phyloP scores from a whole-genome alignment of 768 basidiomycete species.

The Boletus huronensis region DNA sequence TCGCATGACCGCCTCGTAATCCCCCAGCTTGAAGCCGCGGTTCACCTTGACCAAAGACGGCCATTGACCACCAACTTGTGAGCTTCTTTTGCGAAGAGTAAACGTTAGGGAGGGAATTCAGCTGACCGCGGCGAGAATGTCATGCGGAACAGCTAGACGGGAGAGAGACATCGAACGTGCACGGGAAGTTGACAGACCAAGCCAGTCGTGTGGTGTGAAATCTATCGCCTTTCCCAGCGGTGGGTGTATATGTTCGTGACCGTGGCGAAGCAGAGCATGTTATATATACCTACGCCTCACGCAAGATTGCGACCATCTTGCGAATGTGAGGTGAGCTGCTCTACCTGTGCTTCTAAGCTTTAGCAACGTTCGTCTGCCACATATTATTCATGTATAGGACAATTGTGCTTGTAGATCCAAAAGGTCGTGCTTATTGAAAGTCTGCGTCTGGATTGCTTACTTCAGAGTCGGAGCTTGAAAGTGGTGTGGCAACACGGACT shows the following conservation, averaged over 20 bases:
- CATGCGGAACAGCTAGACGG: background rate
- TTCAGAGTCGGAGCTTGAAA: slow-evolving; percentile 22
- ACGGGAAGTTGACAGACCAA: background rate
- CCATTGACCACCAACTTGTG: background rate
- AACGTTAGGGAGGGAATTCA: background rate
- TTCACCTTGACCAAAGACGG: background rate
- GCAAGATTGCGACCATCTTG: background rate
- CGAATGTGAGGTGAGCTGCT: background rate
- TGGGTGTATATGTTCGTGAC: background rate
- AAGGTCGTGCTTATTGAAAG: no score
- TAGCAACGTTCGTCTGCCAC: no score
- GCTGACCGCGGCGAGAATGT: background rate
- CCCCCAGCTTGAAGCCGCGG: background rate
- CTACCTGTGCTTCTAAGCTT: no score
- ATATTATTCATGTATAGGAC: no score
- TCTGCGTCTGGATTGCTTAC: no score
- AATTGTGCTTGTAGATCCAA: no score
- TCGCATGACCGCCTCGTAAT: background rate
- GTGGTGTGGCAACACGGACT: background rate
- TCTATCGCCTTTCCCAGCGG: background rate
- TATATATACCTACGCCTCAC: background rate
- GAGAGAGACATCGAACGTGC: background rate
- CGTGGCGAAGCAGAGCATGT: background rate
- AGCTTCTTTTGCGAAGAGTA: background rate
- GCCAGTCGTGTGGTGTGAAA: background rate